Percentiles rank a stretch among this genome's conserved stretches.
Evolutionary conservation across 345 rosid genomes (phyloP).

Genomic region (Carallia brachiata): DNA sequence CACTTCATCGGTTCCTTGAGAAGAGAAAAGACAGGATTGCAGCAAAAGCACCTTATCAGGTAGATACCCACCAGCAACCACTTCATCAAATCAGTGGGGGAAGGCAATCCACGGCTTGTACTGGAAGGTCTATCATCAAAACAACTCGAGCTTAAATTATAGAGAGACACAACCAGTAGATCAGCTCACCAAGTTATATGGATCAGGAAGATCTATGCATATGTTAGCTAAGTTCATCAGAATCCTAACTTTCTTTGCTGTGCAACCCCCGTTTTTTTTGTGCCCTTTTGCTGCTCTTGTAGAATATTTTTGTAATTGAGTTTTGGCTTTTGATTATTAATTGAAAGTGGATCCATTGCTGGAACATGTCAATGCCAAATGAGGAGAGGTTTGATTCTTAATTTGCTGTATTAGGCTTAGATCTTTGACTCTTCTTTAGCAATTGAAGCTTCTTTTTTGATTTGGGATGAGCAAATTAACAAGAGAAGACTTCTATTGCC

Average conservation of each 20-base stretch:
- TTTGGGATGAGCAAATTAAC: no score
- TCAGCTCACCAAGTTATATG: not conserved
- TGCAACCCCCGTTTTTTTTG: not conserved
- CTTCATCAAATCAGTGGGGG: constrained; percentile 27
- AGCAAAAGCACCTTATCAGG: constrained; percentile 69
- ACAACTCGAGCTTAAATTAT: constrained; percentile 53
- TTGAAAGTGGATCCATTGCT: not conserved
- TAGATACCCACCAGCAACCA: constrained; percentile 13
- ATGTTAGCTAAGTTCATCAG: not conserved
- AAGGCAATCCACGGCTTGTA: constrained; percentile 11
- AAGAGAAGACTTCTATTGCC: no score
- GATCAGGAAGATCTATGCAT: not conserved
- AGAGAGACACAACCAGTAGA: constrained; percentile 1
- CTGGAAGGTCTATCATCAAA: constrained; percentile 37
- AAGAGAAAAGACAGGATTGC: constrained; percentile 72
- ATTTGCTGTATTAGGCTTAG: no score
- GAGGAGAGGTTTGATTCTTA: no score
- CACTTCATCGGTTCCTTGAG: constrained; percentile 65
- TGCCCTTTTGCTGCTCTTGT: not conserved
- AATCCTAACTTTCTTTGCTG: not conserved
- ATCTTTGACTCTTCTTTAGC: no score
- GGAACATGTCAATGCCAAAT: no score
- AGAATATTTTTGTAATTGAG: not conserved
- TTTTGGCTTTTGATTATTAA: not conserved
- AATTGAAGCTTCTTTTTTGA: no score